Conservation (phyloP, 345 rosid genomes). For the Mangifera indica region DNA sequence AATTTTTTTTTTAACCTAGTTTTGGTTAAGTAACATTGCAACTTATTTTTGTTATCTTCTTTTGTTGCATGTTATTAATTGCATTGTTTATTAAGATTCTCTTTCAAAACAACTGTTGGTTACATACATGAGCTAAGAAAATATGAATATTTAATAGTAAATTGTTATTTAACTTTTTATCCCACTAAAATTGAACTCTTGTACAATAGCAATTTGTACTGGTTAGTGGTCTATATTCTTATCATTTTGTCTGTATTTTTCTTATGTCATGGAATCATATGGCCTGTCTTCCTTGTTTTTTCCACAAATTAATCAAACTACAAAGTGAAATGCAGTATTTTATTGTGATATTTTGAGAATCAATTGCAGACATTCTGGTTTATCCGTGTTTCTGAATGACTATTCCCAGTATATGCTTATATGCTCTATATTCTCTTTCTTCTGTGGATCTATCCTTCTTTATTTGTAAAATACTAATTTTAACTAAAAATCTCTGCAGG, state of each 20-base stretch:
- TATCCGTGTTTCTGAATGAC: not conserved
- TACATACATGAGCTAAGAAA: not conserved
- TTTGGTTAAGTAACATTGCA: not conserved
- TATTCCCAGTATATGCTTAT: not conserved
- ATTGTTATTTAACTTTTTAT: not conserved
- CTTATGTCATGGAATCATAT: constrained; percentile 6
- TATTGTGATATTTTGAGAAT: not conserved
- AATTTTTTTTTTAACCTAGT: not conserved
- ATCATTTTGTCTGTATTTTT: not conserved
- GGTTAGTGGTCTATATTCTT: not conserved
- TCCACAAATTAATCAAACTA: not conserved
- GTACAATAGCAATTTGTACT: not conserved
- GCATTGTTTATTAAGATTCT: not conserved
- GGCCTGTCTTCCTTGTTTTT: not conserved
- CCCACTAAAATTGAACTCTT: not conserved
- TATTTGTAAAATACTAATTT: constrained; percentile 13
- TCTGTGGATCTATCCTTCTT: not conserved
- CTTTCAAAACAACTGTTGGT: not conserved
- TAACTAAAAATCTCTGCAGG: constrained; percentile 39
- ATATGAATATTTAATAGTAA: not conserved
- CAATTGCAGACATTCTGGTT: not conserved
- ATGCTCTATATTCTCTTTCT: not conserved
- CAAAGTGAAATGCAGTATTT: not conserved
- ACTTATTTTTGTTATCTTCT: not conserved
- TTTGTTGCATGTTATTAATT: not conserved